Base-by-base conservation (phyloP, 2,329 filamentous ascomycete species). In the Pseudopyricularia cyperi region DNA sequence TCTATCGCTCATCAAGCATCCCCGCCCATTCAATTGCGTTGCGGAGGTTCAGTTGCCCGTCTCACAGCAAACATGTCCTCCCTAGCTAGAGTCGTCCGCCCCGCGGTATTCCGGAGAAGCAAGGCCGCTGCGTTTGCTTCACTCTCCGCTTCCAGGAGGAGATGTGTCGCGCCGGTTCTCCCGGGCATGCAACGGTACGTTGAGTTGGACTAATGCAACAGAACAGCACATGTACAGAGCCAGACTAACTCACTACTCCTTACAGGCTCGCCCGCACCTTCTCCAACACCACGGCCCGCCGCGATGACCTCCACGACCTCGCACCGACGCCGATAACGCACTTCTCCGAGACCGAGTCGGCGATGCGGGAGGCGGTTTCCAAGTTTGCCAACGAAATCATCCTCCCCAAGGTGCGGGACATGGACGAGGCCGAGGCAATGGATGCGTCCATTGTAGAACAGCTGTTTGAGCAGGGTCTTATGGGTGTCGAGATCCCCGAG, bases 361-460 rank as follows among this genome's bases (percentile, higher is more conserved):
- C 93, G 63, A 95, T 98, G 87, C 80, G 83, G 56, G 91, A 98
- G 53, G 79, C 86, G 1, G 91, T 98, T 4, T 82, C 82, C 60
- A 95, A 93, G 68, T 97, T 97, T 62, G 89, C 93, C 57, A 82
- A 80, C 63, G 89, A 96, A 52, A 79, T 89, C 30, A 85, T 98
- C 59, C 80, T 90, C 50, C 93, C 93, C 52, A 91, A 89, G 67
- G 90, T 88, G 11, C 87, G 93, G 53, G 90, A 95, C 17, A 98
- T 98, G 93, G 93, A 98, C 66, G 93, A 98, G 75, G 84, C 85
- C 30, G 93, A 98, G 75, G 70, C 77, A 53, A 97, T 98, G 93
- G 93, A 97, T 66, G 83, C 88, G 0, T 66, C 77, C 1, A 70
- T 98, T 7, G 85, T 98, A 6, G 89, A 95, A 72, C 87, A 93